These are phyloP conservation scores for Cladosporium sp. DNA, from an alignment of 2,329 filamentous ascomycete species.

Conservation along the genomic window DNA sequence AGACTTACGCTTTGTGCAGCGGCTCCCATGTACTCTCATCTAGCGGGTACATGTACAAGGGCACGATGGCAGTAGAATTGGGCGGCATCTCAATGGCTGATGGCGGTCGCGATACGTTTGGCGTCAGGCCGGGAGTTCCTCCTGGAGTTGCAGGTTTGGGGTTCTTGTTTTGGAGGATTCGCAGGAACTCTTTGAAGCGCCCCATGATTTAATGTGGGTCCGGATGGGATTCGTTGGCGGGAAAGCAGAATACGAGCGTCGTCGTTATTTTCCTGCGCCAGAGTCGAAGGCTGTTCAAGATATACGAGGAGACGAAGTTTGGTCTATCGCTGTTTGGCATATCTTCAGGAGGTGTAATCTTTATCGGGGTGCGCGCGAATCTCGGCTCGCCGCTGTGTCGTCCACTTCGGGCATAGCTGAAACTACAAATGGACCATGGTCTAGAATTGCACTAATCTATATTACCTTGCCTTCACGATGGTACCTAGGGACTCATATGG, in stretches of 20 bases:
- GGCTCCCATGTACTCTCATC: conserved; percentile 25
- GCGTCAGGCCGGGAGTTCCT: conserved; percentile 11
- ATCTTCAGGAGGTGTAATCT: conserved; percentile 4
- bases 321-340: background rate
- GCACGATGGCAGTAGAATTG: conserved; percentile 25
- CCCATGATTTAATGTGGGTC: conserved; percentile 14
- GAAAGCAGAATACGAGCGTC: background rate
- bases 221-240: background rate
- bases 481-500: background rate
- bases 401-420: conserved; percentile 5
- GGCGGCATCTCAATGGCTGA: conserved; percentile 19
- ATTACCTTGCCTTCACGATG: background rate
- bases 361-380: conserved; percentile 5
- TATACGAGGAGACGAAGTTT: background rate
- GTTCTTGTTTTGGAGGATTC: conserved; percentile 20
- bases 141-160: conserved; percentile 14
- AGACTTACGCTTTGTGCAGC: conserved; percentile 23
- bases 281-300: background rate
- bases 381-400: conserved; percentile 2
- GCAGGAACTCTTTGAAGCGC: conserved; percentile 19
- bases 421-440: conserved; percentile 8
- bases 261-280: background rate
- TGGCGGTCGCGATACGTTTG: conserved; percentile 12
- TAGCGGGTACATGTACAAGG: conserved; percentile 28
- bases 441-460: conserved; percentile 9